A percentile compares a stretch with the other conserved stretches of the same genome.
These are phyloP conservation scores for Claviceps purpurea DNA, from an alignment of 2,329 filamentous ascomycete genomes.

Conservation along the genomic window DNA sequence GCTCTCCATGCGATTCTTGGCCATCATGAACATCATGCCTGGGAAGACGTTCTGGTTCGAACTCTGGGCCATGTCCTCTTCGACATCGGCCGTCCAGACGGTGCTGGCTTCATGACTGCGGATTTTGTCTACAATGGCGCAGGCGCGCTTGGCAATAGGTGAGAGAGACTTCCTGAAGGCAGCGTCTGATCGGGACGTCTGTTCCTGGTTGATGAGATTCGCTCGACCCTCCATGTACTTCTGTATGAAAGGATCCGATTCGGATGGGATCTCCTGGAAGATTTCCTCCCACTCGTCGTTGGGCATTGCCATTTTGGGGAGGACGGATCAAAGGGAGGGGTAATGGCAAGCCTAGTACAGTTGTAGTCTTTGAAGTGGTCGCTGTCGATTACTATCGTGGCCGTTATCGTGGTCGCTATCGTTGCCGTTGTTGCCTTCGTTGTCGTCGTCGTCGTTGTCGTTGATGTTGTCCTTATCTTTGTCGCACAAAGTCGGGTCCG, in stretches of 20 bases:
- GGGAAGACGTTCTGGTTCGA: slow-evolving; percentile 57
- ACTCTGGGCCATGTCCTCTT: slow-evolving; percentile 53
- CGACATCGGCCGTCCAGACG: slow-evolving; percentile 63
- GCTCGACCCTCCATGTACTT: slow-evolving; percentile 68
- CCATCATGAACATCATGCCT: slow-evolving; percentile 86
- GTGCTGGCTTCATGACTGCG: slow-evolving; percentile 61
- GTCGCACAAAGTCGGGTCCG: too few species aligned
- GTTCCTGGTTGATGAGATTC: slow-evolving; percentile 67
- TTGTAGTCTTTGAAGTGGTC: too few species aligned
- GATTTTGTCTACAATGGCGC: slow-evolving; percentile 67
- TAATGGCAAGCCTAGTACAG: too few species aligned
- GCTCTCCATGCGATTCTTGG: slow-evolving; percentile 72
- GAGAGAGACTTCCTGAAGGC: slow-evolving; percentile 64
- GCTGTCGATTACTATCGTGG: too few species aligned
- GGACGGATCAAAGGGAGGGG: background rate
- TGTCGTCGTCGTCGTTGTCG: too few species aligned
- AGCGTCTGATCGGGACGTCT: slow-evolving; percentile 62
- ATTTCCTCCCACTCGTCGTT: slow-evolving; percentile 49
- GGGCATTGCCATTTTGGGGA: slow-evolving; percentile 25
- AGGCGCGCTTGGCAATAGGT: slow-evolving; percentile 64
- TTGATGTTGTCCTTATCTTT: too few species aligned
- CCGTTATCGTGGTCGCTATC: too few species aligned
- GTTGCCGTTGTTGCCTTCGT: too few species aligned
- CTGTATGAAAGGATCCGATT: slow-evolving; percentile 62
- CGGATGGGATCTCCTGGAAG: slow-evolving; percentile 39